These are phyloP conservation scores for Pestalotiopsis sp. DNA, from an alignment of 2,329 filamentous ascomycete species.

Conservation along the genomic window DNA sequence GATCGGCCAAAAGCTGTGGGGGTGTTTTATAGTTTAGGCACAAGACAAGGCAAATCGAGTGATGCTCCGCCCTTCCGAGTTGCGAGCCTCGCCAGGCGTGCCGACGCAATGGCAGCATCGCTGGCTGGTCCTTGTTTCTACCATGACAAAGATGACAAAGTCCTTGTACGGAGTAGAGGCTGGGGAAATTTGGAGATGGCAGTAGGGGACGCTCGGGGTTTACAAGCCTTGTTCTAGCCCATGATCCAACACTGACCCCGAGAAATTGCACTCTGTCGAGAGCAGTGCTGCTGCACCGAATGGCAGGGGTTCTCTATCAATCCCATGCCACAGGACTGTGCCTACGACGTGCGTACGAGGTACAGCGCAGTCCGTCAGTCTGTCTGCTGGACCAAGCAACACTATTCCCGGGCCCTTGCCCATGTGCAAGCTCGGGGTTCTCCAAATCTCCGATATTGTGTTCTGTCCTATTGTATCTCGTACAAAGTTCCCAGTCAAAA, in stretches of 20 bases:
- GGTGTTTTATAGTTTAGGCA: background rate
- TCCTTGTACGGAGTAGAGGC: background rate
- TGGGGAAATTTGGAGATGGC: background rate
- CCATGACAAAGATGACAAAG: background rate
- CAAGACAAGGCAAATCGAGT: background rate
- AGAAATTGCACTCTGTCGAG: background rate
- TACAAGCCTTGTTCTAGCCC: background rate
- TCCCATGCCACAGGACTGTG: background rate
- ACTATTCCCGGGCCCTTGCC: slow-evolving; percentile 1
- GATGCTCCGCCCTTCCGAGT: background rate
- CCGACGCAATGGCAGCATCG: background rate
- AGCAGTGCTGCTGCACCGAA: background rate
- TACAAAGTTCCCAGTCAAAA: background rate
- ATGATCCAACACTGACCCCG: background rate
- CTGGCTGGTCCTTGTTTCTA: background rate
- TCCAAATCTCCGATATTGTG: slow-evolving; percentile 3
- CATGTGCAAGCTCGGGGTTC: slow-evolving; percentile 1
- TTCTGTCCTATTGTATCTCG: background rate
- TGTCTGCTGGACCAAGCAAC: background rate
- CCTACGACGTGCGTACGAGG: background rate
- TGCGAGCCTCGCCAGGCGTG: background rate
- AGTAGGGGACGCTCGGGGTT: background rate
- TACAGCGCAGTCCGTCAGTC: too few relatives aligned
- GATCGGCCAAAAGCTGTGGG: background rate
- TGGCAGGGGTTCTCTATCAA: background rate